Evolutionary conservation across 768 basidiomycete genomes (phyloP), one percentile per base, ranked within the genome.

Genomic region (Suillus occidentalis): DNA sequence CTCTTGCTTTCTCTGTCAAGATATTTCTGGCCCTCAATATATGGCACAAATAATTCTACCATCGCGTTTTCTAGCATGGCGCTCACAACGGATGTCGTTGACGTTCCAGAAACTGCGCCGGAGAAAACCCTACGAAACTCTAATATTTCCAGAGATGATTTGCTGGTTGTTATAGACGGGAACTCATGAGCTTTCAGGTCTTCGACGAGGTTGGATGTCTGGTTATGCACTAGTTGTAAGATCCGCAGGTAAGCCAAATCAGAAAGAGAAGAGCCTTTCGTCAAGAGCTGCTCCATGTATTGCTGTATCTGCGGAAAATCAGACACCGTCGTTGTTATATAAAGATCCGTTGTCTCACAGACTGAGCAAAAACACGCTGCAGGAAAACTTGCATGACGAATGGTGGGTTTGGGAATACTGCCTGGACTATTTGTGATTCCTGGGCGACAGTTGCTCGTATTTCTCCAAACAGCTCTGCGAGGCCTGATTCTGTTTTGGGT

Each of bases 341-440:
- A 55, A 50, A 8, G 62, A 31, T 14, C 49, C 5, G 62, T 63
- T 45, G 58, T 66, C 92, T 69, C 76, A 96, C 95, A 56, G 95
- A 94, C 82, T 98, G 97, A 2, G 96, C 97, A 78, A 99, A 99
- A 1, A 99, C 94, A 40, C 97, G 85, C 72, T 98, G 97, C 49
- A 99, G 75, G 77, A 99, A 99, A 18, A 98, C 96, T 75, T 97
- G 95, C 94, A 99, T 96, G 4, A 99, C 97, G 18, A 94, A 87
- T 20, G 91, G 87, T 10, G 97, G 97, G 70, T 97, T 95, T 1
- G 97, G 97, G 76, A 99, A 99, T 14, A 99, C 97, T 4, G 95
- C 97, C 75, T 97, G 96, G 36, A 99, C 96, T 61, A 99, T 99
- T 73, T 98, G 95, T 0, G 94, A 91, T 77, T 99, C 97, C 63